Percentiles rank a stretch among this genome's conserved stretches.
phyloP scores from a whole-genome alignment of 495 filamentous ascomycete species.

The Wilcoxina mikolae region DNA sequence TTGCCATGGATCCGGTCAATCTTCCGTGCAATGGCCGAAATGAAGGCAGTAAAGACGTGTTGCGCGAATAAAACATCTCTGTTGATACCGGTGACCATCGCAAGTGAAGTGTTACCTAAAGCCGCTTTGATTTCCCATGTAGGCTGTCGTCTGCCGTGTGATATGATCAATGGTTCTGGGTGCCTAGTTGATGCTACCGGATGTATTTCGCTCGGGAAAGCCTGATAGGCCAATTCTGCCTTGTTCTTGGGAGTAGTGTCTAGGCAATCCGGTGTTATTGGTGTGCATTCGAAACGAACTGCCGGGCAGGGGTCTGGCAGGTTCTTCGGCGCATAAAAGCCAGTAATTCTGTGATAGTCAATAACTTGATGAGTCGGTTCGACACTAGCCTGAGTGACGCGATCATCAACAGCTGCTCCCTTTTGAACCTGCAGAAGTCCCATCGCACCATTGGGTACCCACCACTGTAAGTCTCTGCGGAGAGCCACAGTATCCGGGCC shows the following conservation, averaged over 20 bases:
- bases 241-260: background rate
- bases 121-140: background rate
- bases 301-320: background rate
- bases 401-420: background rate
- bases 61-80: constrained; percentile 8
- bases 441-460: background rate
- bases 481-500: background rate
- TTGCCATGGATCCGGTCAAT: background rate
- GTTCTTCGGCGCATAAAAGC: background rate
- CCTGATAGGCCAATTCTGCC: background rate
- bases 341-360: background rate
- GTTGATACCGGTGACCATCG: background rate
- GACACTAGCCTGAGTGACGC: background rate
- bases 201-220: background rate
- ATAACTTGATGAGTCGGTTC: background rate
- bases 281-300: background rate
- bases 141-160: too few species aligned
- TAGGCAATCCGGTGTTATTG: background rate
- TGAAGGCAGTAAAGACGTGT: constrained; percentile 17
- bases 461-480: constrained; percentile 11
- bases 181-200: too few species aligned
- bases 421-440: background rate
- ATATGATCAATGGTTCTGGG: too few species aligned
- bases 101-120: background rate
- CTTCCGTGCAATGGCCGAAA: constrained; percentile 1